phyloP scores from a whole-genome alignment of 306 rosid genomes.

The Ormosia semicastrata region DNA sequence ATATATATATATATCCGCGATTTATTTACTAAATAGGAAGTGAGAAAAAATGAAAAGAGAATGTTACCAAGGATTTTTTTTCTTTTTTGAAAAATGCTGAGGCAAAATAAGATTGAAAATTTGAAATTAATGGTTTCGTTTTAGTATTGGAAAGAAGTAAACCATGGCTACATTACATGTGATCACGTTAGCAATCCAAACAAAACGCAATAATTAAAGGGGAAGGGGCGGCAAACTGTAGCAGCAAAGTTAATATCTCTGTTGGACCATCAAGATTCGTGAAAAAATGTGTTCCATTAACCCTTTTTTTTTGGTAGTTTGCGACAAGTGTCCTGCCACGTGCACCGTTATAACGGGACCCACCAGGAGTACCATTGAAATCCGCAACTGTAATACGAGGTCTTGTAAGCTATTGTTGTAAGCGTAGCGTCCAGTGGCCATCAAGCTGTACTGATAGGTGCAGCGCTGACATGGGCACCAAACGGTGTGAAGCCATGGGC shows the following conservation, averaged over 20 bases:
- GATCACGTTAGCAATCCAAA: neutral
- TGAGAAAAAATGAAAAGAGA: no score
- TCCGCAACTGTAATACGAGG: neutral
- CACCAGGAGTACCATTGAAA: neutral
- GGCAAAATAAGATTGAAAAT: neutral
- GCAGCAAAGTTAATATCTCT: neutral
- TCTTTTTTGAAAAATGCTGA: neutral
- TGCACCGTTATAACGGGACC: neutral
- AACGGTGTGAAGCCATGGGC: neutral
- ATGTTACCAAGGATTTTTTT: neutral
- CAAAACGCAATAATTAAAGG: neutral
- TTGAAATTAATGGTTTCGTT: neutral
- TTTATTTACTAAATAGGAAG: no score
- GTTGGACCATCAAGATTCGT: neutral
- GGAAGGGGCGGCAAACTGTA: neutral
- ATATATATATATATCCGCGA: no score
- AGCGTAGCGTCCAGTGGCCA: neutral
- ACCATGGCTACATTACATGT: neutral
- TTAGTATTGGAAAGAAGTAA: neutral
- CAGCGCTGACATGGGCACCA: conserved; percentile 20
- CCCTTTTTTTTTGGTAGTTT: neutral
- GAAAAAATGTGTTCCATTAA: neutral
- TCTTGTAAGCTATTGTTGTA: neutral
- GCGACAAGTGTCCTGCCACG: neutral
- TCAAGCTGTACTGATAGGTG: conserved; percentile 22